Evolutionary conservation across 495 filamentous ascomycete genomes (phyloP), one percentile per base, ranked within the genome.

Genomic region (Xylaria flabelliformis): DNA sequence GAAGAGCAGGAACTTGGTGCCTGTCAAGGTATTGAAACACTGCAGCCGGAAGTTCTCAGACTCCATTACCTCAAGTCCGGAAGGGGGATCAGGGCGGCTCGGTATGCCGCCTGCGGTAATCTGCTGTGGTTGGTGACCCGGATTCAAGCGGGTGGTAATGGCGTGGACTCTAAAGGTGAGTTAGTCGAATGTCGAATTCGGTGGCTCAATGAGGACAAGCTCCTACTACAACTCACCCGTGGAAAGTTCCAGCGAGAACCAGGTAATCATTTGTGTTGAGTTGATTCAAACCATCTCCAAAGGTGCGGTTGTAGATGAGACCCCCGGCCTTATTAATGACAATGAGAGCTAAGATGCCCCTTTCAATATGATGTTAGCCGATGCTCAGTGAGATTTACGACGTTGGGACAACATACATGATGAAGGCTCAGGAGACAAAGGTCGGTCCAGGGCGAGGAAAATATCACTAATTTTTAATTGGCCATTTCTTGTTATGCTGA

Each of bases 281-380:
- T 78, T 95, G 95, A 81, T 90, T 91, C 73, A 98, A 85, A 34
- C 90, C 87, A 61, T 90, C 88, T 76, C 94, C 90, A 84, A 98
- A 98, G 75, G 94, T 92, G 64, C 93, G 92, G 82, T 97, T 94
- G 84, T 97, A 99, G 81, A 98, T 92, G 70, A 99, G 87, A 71
- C 96, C 96, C 53, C 96, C 96, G 63, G 96, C 94, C 86, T 98
- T 98, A 85, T 97, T 98, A 84, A 99, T 97, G 75, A 99, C 93
- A 74, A 98, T 92, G 70, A 99, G 90, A 64, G 93, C 91, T 83
- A 95, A 94, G 78, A 99, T 91, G 68, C 93, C 91, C 96, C 95
- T 97, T 75, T 69, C 51, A 32, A 39, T 21, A 26, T 62, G 26
- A 21, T 42, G 62, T 78, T 71, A 77, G 73, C 50, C 24, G 13